A percentile compares a stretch with the other conserved stretches of the same genome.
Evolutionary conservation across 2,329 filamentous ascomycete genomes (phyloP).

Genomic region (Ophiognomonia clavigignenti-juglandacearum): DNA sequence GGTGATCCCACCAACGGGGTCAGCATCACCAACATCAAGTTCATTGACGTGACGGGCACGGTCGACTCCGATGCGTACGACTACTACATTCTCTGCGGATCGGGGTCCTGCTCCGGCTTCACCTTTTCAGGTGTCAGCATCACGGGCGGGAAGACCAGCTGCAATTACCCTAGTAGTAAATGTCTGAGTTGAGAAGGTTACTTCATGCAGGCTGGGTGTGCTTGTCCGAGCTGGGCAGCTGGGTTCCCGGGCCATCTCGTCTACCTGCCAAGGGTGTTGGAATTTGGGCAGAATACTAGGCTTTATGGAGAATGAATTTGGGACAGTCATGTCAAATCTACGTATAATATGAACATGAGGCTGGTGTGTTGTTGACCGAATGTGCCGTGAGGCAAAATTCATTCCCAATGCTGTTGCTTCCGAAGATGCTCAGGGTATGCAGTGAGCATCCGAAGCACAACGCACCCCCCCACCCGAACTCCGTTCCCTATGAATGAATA

Average conservation of each 20-base stretch:
- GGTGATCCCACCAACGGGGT: not conserved
- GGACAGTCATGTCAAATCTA: no score
- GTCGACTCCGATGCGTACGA: conserved; percentile 4
- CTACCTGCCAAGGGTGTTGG: no score
- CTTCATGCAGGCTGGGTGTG: not conserved
- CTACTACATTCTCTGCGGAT: not conserved
- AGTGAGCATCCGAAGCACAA: not conserved
- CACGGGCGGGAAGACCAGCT: not conserved
- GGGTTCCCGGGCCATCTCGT: not conserved
- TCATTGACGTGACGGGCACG: no score
- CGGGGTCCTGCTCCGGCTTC: not conserved
- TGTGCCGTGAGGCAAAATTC: no score
- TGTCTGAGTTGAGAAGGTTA: not conserved
- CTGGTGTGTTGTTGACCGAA: no score
- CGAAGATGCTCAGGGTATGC: no score
- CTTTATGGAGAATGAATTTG: no score
- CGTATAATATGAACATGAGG: no score
- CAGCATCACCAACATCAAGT: no score
- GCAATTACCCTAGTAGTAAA: not conserved
- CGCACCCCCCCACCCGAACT: not conserved
- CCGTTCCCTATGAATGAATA: not conserved
- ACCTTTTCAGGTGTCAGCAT: not conserved
- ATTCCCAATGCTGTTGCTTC: no score
- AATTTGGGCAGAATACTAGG: no score
- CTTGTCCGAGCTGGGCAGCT: not conserved